These are phyloP conservation scores for Heritiera fomes DNA, from an alignment of 345 rosid species.

Conservation along the genomic window DNA sequence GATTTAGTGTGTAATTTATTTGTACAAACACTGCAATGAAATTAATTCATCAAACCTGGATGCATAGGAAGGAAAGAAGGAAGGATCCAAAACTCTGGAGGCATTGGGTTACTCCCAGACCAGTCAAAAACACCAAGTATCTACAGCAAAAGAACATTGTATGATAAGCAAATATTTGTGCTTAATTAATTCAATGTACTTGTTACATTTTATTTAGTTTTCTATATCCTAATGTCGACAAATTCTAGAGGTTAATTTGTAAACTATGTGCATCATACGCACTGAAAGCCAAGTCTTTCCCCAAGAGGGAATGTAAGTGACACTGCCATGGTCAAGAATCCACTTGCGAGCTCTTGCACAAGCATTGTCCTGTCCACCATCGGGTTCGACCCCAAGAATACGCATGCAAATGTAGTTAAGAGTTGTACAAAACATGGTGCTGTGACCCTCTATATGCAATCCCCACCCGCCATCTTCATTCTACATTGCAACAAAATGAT, in stretches of 20 bases:
- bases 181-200: background rate
- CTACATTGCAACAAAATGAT: conserved; percentile 30
- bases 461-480: conserved; percentile 34
- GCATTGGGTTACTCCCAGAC: conserved; percentile 65
- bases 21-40: background rate
- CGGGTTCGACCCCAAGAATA: conserved; percentile 46
- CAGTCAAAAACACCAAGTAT: conserved; percentile 51
- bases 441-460: conserved; percentile 49
- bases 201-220: background rate
- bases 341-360: conserved; percentile 45
- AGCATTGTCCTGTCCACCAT: conserved; percentile 46
- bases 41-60: conserved; percentile 36
- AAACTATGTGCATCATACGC: background rate
- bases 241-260: background rate
- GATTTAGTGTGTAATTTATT: too few relatives aligned
- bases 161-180: background rate
- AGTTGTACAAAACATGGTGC: conserved; percentile 48
- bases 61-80: conserved; percentile 56
- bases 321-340: conserved; percentile 48
- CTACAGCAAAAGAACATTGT: conserved; percentile 17
- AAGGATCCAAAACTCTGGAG: conserved; percentile 66
- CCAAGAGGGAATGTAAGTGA: conserved; percentile 45
- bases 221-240: background rate
- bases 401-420: conserved; percentile 53
- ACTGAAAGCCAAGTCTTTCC: conserved; percentile 58